phyloP scores from a whole-genome alignment of 2,329 filamentous ascomycete species.

The Pseudogymnoascus sp. region DNA sequence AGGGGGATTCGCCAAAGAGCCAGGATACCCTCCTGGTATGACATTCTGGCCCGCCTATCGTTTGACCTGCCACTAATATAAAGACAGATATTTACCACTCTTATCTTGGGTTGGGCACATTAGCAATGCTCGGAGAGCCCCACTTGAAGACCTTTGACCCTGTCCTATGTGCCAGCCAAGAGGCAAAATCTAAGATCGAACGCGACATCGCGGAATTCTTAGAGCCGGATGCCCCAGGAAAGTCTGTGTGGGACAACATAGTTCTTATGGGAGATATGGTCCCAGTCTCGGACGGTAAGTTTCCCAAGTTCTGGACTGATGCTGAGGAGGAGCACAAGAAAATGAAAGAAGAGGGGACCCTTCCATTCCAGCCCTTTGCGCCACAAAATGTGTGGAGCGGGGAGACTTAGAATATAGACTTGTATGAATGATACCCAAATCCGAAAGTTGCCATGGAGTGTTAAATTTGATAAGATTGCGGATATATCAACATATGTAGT shows the following conservation, averaged over 20 bases:
- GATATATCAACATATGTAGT: neutral
- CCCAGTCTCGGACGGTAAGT: neutral
- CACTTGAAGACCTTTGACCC: constrained; percentile 67
- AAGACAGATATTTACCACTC: constrained; percentile 71
- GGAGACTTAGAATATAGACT: neutral
- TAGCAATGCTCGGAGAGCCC: constrained; percentile 66
- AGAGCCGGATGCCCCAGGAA: neutral
- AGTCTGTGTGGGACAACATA: neutral
- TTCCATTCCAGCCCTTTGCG: neutral
- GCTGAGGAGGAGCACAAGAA: neutral
- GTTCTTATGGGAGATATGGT: neutral
- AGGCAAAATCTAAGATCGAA: constrained; percentile 47
- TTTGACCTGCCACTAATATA: constrained; percentile 12
- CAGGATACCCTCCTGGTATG: constrained; percentile 60
- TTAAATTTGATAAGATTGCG: neutral
- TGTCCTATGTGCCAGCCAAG: constrained; percentile 65
- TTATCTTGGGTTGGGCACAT: constrained; percentile 76
- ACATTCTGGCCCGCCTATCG: neutral
- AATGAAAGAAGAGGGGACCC: neutral
- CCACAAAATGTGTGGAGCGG: constrained; percentile 8
- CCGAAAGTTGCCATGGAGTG: neutral
- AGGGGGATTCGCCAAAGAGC: constrained; percentile 72
- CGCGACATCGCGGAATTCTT: constrained; percentile 14
- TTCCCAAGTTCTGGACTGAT: constrained; percentile 1
- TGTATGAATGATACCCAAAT: constrained; percentile 6